Base-by-base conservation (phyloP, 1,284 basidiomycete species). In the Pseudozyma sp. region DNA sequence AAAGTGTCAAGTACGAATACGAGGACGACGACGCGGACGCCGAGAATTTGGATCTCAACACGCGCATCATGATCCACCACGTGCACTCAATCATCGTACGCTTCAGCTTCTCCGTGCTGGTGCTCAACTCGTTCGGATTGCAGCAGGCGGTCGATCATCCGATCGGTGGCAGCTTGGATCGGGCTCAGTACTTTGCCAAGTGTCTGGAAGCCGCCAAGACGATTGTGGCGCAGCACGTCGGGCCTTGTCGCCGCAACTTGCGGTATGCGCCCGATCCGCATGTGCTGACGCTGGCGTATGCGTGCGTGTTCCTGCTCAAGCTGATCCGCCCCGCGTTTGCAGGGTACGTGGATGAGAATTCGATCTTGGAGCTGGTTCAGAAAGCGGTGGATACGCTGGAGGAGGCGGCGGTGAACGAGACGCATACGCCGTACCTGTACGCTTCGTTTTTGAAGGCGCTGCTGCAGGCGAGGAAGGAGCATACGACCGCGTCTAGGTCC, bases 241-340 rank as follows among this genome's bases (percentile, higher is more conserved):
- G 77, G 16, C 81, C 79, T 5, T 55, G 77, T 60, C 74, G 81
- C 30, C 68, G 68, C 24, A 87, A 89, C 80, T 86, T 97, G 83
- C 90, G 89, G 66, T 95, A 94, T 84, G 90, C 93, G 0, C 92
- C 94, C 0, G 95, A 98, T 84, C 92, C 93, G 8, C 92, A 94
- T 81, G 96, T 93, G 81, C 93, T 97, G 29, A 92, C 93, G 87
- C 90, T 90, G 54, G 92, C 92, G 11, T 97, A 97, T 85, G 93
- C 93, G 0, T 92, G 91, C 45, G 92, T 84, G 13, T 85, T 85
- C 59, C 57, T 86, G 35, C 82, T 85, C 63, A 85, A 84, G 92
- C 88, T 94, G 47, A 88, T 93, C 47, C 90, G 92, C 10, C 91
- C 92, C 0, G 91, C 92, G 77, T 93, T 95, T 85, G 89, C 90